Evolutionary conservation across 176 grass and related monocot species (phyloP).

Genomic region (Bolboschoenus planiculmis): DNA sequence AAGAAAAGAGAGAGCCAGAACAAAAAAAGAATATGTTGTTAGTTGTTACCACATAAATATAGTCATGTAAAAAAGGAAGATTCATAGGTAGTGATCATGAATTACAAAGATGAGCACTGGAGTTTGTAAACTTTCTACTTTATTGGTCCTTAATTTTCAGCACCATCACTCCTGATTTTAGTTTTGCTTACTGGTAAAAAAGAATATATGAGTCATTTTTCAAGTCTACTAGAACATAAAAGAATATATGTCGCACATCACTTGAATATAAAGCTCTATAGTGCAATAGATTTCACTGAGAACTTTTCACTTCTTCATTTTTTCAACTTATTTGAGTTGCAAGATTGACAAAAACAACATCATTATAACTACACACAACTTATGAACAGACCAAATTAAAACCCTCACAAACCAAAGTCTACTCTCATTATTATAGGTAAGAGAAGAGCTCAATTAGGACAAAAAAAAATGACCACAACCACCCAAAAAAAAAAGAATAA

Average conservation of each 20-base stretch:
- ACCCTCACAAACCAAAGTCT: not conserved
- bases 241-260: too few relatives aligned
- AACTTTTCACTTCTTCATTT: not conserved
- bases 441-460: not conserved
- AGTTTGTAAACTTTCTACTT: not conserved
- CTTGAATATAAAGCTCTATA: not conserved
- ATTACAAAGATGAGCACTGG: not conserved
- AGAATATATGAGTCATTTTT: too few relatives aligned
- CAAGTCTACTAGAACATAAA: not conserved
- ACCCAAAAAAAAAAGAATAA: not conserved
- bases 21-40: not conserved
- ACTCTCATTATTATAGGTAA: not conserved
- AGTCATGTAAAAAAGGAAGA: not conserved
- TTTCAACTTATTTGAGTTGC: not conserved
- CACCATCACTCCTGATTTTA: not conserved
- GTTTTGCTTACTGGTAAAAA: too few relatives aligned
- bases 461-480: not conserved
- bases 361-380: not conserved
- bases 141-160: not conserved
- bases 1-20: not conserved
- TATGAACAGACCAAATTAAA: not conserved
- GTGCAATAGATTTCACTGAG: not conserved
- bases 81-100: not conserved
- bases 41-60: not conserved
- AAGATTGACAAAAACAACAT: slow-evolving; percentile 1